Base-by-base conservation (phyloP, 148 eudicot species). In the Dianthus caryophyllus region DNA sequence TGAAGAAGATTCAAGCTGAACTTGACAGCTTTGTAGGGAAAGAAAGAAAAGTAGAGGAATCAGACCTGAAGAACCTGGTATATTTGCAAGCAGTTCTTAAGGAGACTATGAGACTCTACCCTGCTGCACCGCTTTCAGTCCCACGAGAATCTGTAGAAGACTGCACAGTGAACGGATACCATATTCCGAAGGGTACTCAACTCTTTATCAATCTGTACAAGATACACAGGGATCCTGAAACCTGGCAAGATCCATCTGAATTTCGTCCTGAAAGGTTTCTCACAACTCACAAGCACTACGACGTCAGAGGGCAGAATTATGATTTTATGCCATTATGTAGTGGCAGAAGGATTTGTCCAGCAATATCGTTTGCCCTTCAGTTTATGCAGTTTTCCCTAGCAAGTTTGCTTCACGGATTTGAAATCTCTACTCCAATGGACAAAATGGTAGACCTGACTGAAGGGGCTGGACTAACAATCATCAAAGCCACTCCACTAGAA, bases 261-360 rank as follows among this genome's bases (percentile, higher is more conserved):
- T 2, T 33, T 33, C 38, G 7, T 33, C 38, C 38, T 33, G 7
- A 33, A 33, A 33, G 38, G 38, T 33, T 33, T 33, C 38, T 7
- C 7, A 33, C 38, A 33, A 33, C 38, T 33, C 38, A 33, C 38
- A 33, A 33, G 38, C 4, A 33, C 38, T 2, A 33, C 38, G 38
- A 33, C 7, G 38, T 33, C 38, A 33, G 38, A 33, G 38, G 38
- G 38, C 38, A 33, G 38, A 33, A 17, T 24, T 61, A 36, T 21
- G 67, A 41, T 16, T 36, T 33, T 33, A 16, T 50, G 10, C 74
- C 74, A 3, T 71, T 71, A 38, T 61, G 67, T 17, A 18, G 22
- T 26, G 74, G 74, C 14, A 60, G 30, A 25, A 60, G 83, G 59
- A 64, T 64, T 53, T 80, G 83, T 38, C 83, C 76, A 4, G 66